Conservation (phyloP, 106 monocot species). For the Narthecium ossifragum region DNA sequence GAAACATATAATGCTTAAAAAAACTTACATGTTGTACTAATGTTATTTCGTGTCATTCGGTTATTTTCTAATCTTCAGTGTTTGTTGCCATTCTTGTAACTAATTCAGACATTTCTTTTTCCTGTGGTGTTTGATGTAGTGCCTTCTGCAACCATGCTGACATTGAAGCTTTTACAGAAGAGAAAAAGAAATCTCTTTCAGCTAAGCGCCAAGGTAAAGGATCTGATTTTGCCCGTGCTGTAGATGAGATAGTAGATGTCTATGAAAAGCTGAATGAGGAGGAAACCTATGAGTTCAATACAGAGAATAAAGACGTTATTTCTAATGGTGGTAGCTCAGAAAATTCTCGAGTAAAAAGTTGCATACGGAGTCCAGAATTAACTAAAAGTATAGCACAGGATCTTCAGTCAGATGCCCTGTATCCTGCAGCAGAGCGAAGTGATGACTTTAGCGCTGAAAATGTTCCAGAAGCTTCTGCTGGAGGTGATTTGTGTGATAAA, state of each 20-base stretch:
- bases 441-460: constrained; percentile 14
- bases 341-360: constrained; percentile 15
- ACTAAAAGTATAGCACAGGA: neutral
- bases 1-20: too few species aligned
- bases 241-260: constrained; percentile 81
- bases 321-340: constrained; percentile 18
- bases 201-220: constrained; percentile 86
- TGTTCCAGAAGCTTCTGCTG: neutral
- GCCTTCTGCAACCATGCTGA: constrained; percentile 98
- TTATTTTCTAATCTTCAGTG: too few species aligned
- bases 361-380: constrained; percentile 18
- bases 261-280: constrained; percentile 63
- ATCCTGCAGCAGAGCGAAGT: constrained; percentile 11
- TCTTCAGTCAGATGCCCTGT: constrained; percentile 14
- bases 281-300: constrained; percentile 17
- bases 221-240: constrained; percentile 94
- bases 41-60: too few species aligned
- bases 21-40: too few species aligned
- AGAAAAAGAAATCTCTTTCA: constrained; percentile 79
- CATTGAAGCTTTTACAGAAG: constrained; percentile 96
- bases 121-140: constrained; percentile 32
- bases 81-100: too few species aligned
- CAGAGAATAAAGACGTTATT: constrained; percentile 8
- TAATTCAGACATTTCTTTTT: too few species aligned
- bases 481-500: constrained; percentile 20